These are phyloP conservation scores for Populus tremula DNA, from an alignment of 345 rosid genomes.

Conservation along the genomic window DNA sequence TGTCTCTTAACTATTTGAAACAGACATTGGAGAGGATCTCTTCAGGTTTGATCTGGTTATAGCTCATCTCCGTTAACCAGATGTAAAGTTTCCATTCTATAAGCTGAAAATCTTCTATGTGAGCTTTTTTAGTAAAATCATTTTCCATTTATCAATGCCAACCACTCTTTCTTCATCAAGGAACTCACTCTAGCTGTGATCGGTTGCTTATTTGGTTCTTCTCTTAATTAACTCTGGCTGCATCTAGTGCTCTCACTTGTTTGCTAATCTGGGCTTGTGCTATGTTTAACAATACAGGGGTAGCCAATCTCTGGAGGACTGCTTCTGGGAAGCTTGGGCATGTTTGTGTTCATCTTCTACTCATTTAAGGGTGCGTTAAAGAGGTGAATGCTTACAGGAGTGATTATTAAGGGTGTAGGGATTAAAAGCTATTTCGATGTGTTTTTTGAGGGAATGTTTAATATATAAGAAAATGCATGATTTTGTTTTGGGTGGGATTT, in stretches of 20 bases:
- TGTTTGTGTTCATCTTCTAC: conserved; percentile 88
- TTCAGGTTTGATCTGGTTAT: not conserved
- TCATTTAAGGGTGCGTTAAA: conserved; percentile 60
- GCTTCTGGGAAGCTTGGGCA: conserved; percentile 99
- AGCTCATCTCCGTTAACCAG: not conserved
- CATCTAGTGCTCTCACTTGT: not conserved
- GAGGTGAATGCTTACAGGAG: not conserved
- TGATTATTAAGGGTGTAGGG: not conserved
- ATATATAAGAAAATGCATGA: not conserved
- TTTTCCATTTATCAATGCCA: not conserved
- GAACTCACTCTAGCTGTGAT: not conserved
- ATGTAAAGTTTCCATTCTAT: not conserved
- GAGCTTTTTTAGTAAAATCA: not conserved
- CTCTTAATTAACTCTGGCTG: not conserved
- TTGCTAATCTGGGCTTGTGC: conserved; percentile 11
- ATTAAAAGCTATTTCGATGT: not conserved
- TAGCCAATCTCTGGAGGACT: conserved; percentile 70
- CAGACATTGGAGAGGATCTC: not conserved
- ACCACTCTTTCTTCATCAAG: not conserved
- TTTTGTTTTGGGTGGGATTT: not conserved
- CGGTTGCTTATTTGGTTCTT: not conserved
- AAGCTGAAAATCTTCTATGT: conserved; percentile 1
- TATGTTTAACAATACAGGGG: conserved; percentile 46
- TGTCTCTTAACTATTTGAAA: not conserved
- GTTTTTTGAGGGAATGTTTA: not conserved